Evolutionary conservation across 495 filamentous ascomycete genomes (phyloP).

Genomic region (Parathielavia hyrcaniae): DNA sequence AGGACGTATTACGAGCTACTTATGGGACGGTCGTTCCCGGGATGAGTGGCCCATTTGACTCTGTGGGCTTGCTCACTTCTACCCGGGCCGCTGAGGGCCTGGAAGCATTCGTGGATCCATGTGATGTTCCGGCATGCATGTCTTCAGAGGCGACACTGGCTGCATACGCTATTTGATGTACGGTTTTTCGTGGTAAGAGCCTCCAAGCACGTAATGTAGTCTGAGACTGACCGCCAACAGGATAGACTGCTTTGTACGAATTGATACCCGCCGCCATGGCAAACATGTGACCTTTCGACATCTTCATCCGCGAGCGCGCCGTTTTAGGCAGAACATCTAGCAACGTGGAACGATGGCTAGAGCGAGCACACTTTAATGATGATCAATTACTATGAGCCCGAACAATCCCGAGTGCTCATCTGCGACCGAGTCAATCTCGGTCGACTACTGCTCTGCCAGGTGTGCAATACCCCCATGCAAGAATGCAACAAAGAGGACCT

Average conservation of each 20-base stretch:
- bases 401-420: too few species aligned
- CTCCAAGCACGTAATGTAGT: neutral
- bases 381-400: too few species aligned
- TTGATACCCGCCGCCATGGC: constrained; percentile 10
- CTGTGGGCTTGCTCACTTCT: neutral
- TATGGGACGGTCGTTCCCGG: constrained; percentile 31
- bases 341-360: too few species aligned
- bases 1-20: constrained; percentile 35
- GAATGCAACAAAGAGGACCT: neutral
- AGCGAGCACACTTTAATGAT: too few species aligned
- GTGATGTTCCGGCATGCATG: too few species aligned
- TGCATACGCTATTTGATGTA: too few species aligned
- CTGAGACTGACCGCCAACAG: neutral
- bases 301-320: too few species aligned
- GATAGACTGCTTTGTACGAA: constrained; percentile 1
- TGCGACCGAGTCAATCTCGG: too few species aligned
- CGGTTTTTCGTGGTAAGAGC: neutral
- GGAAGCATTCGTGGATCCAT: neutral
- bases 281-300: neutral
- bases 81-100: neutral
- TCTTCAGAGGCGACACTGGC: too few species aligned
- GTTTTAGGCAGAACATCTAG: too few species aligned
- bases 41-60: neutral
- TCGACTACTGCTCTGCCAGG: too few species aligned
- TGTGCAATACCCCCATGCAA: neutral